Evolutionary conservation across 306 rosid species (phyloP).

Genomic region (Chamaecrista fasciculata): DNA sequence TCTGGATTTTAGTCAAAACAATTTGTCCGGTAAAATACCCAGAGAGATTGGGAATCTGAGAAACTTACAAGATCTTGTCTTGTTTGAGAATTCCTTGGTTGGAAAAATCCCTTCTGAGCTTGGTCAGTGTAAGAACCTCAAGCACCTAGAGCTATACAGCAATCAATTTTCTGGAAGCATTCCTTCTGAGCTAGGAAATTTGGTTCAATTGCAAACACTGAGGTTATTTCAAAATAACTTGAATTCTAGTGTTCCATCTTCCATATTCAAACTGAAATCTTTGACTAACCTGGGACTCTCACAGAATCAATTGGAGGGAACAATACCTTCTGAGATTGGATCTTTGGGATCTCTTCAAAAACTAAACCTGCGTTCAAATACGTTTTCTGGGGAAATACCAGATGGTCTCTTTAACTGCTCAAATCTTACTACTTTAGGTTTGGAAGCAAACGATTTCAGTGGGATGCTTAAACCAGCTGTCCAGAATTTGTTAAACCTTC

Average conservation of each 20-base stretch:
- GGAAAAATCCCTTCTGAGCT: constrained; percentile 70
- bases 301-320: constrained; percentile 61
- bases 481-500: constrained; percentile 55
- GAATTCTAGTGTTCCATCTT: constrained; percentile 64
- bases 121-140: constrained; percentile 52
- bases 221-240: constrained; percentile 48
- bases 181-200: constrained; percentile 66
- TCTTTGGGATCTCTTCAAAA: constrained; percentile 54
- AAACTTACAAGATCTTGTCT: constrained; percentile 38
- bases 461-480: constrained; percentile 61
- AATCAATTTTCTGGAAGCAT: constrained; percentile 58
- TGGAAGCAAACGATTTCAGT: constrained; percentile 47
- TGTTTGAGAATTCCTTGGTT: constrained; percentile 50
- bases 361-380: constrained; percentile 63
- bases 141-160: constrained; percentile 44
- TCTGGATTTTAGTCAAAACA: constrained; percentile 65
- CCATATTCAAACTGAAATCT: constrained; percentile 56
- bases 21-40: constrained; percentile 60
- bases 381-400: constrained; percentile 75
- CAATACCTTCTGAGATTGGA: constrained; percentile 64
- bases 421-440: constrained; percentile 50
- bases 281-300: constrained; percentile 63
- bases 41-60: constrained; percentile 59
- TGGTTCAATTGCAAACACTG: constrained; percentile 49
- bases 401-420: constrained; percentile 74